Percentiles rank a stretch among this genome's conserved stretches.
These are phyloP conservation scores for Funneliformis geosporum DNA, from an alignment of 192 early-diverging fungal species.

Conservation along the genomic window DNA sequence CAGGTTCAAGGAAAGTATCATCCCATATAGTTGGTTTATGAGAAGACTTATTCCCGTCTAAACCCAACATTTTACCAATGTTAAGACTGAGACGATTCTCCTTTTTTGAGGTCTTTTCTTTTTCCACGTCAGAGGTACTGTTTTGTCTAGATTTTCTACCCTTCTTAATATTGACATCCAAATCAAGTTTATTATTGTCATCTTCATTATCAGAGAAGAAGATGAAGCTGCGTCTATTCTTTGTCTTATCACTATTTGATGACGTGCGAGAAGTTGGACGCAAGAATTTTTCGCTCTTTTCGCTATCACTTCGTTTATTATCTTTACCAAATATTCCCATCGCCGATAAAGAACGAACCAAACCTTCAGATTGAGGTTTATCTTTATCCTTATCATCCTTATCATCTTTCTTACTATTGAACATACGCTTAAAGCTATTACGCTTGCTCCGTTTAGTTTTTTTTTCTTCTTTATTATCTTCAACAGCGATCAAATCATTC, in stretches of 20 bases:
- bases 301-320: neutral
- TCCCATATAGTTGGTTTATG: neutral
- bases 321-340: neutral
- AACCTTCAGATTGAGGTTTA: neutral
- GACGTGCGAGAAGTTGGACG: neutral
- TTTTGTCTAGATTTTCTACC: neutral
- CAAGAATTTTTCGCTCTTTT: neutral
- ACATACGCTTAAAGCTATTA: neutral
- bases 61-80: neutral
- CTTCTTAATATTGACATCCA: neutral
- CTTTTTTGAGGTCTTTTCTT: neutral
- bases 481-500: neutral
- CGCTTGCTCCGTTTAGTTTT: neutral
- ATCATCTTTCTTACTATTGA: neutral
- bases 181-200: neutral
- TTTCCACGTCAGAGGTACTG: neutral
- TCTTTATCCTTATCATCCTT: neutral
- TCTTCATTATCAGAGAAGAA: neutral
- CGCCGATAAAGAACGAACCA: neutral
- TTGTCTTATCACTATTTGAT: neutral
- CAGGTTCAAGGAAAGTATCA: neutral
- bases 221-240: neutral
- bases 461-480: neutral
- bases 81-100: neutral
- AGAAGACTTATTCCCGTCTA: neutral